A percentile compares a stretch with the other conserved stretches of the same genome.
Evolutionary conservation across 768 basidiomycete genomes (phyloP).

Genomic region (Trametes cinnabarina): DNA sequence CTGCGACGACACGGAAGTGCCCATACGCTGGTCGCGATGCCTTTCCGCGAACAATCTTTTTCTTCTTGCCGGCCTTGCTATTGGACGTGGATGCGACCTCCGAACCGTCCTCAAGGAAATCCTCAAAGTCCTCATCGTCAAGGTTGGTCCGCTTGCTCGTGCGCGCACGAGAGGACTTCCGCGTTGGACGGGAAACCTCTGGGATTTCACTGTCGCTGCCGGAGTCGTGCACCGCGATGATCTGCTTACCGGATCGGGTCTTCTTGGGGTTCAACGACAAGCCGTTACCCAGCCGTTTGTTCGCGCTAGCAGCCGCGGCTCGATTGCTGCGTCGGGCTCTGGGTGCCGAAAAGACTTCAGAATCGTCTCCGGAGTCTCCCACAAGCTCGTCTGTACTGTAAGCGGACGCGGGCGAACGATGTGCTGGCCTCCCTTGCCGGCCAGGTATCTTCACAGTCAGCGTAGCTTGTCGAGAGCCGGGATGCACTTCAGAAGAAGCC

Average conservation of each 20-base stretch:
- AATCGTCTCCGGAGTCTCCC: conserved; percentile 17
- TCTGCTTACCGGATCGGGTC: conserved; percentile 40
- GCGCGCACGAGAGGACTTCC: conserved; percentile 50
- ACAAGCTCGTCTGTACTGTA: conserved; percentile 21
- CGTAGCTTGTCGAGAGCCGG: conserved; percentile 51
- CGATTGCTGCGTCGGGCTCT: conserved; percentile 17
- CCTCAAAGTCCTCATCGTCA: conserved; percentile 23
- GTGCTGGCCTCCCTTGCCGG: conserved; percentile 23
- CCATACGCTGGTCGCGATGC: conserved; percentile 50
- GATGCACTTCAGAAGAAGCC: conserved; percentile 54
- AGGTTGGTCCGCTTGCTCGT: conserved; percentile 14
- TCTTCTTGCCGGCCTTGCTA: conserved; percentile 33
- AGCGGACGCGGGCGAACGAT: conserved; percentile 24
- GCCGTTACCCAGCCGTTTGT: conserved; percentile 24
- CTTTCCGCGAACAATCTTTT: conserved; percentile 33
- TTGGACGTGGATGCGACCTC: conserved; percentile 19
- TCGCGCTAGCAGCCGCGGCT: conserved; percentile 11
- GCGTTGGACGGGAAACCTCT: conserved; percentile 28
- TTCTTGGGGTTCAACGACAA: conserved; percentile 72
- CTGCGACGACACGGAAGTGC: conserved; percentile 41
- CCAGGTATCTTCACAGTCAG: conserved; percentile 29
- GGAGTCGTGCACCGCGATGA: conserved; percentile 32
- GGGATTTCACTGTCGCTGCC: conserved; percentile 38
- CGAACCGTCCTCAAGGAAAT: conserved; percentile 29
- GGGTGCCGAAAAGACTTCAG: conserved; percentile 5